Evolutionary conservation across 2,329 filamentous ascomycete genomes (phyloP), one percentile per base, ranked within the genome.

Genomic region (Epichloe hybrida): DNA sequence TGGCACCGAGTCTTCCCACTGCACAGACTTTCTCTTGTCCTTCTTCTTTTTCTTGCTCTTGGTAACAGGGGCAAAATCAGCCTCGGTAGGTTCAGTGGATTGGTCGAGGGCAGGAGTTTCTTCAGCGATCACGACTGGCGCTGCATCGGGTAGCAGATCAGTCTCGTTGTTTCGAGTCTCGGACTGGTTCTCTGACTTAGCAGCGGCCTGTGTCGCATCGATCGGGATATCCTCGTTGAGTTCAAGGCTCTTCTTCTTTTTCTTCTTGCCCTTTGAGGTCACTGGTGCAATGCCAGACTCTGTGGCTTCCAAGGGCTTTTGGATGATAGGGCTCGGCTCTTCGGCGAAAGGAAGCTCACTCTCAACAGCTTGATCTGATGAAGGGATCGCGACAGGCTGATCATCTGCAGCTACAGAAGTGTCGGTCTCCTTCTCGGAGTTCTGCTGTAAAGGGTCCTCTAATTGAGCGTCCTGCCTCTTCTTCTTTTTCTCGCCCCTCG

Each of bases 401-500:
- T 37, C 44, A 31, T 48, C 41, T 4, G 36, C 3, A 27, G 36
- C 31, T 5, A 23, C 9, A 20, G 52, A 21, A 37, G 44, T 44
- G n/a, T 41, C 37, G n/a, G 52, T 50, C 21, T 46, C 53, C n/a
- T 47, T 51, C 21, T 58, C 27, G 27, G 27, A 31, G 8, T 31
- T 31, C 54, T 38, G 44, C 43, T 39, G 41, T 21, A 38, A 21
- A 21, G 53, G 35, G 11, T 57, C 57, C 27, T 56, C 54, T 12
- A 47, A 35, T 21, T 53, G 60, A 12, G 34, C 34, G 20, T 51
- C 51, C 51, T 62, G 46, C 56, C 58, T 61, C 54, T 61, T 62
- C 37, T 61, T 60, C 46, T 56, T 54, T 36, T 61, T 59, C 45
- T 56, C 55, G 31, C 45, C 56, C 48, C 57, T 61, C 35, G 55